phyloP scores from a whole-genome alignment of 139 green algal species.

The Pseudopediastrum boryanum region DNA sequence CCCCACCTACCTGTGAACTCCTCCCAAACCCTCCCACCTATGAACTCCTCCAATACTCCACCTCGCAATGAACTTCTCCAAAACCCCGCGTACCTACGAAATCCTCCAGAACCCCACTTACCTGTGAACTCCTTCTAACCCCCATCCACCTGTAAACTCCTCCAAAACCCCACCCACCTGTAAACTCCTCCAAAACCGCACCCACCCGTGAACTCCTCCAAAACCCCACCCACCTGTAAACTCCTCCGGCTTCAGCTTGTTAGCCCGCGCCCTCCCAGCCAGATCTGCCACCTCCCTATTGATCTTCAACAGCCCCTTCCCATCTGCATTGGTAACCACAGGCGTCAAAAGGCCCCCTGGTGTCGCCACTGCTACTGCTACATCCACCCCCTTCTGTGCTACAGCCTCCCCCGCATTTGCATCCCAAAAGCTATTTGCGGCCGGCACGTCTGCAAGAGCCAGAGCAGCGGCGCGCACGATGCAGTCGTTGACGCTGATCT shows the following conservation, averaged over 20 bases:
- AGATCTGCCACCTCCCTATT: conserved; percentile 71
- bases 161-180: too few relatives aligned
- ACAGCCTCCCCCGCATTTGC: conserved; percentile 46
- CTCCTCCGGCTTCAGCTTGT: conserved; percentile 94
- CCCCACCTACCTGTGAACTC: too few relatives aligned
- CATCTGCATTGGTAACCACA: conserved; percentile 76
- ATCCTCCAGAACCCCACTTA: too few relatives aligned
- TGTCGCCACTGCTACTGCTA: conserved; percentile 89
- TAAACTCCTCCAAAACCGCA: too few relatives aligned
- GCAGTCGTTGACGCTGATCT: conserved; percentile 93
- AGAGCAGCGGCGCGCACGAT: conserved; percentile 87
- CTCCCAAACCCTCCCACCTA: too few relatives aligned
- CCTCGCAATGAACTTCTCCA: too few relatives aligned
- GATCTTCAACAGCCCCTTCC: conserved; percentile 58
- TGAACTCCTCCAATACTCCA: too few relatives aligned
- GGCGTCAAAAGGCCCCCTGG: conserved; percentile 91
- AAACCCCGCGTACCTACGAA: too few relatives aligned
- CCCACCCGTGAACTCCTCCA: too few relatives aligned
- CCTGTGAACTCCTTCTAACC: too few relatives aligned
- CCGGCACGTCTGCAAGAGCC: conserved; percentile 84
- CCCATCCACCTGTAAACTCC: too few relatives aligned
- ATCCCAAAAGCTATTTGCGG: conserved; percentile 61
- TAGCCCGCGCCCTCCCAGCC: conserved; percentile 74
- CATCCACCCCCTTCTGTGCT: conserved; percentile 61
- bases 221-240: too few relatives aligned